Conservation (phyloP, 2,329 filamentous ascomycete species). For the Fusarium euwallaceae region DNA sequence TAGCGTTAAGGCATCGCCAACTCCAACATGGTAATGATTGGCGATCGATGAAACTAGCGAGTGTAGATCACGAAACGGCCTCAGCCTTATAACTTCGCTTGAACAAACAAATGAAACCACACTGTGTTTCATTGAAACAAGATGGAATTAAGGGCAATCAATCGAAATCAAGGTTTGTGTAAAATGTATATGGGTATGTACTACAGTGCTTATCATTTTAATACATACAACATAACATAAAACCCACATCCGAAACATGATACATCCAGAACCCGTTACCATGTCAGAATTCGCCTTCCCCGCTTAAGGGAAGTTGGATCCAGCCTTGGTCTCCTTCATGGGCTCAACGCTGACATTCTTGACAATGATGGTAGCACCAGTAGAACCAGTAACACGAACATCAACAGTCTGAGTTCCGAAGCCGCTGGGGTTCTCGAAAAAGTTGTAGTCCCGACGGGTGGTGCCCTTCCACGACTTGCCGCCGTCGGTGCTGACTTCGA, state of each 20-base stretch:
- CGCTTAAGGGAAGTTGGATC: constrained; percentile 48
- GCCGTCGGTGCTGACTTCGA: constrained; percentile 73
- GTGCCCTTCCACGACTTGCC: constrained; percentile 70
- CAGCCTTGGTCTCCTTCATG: constrained; percentile 45
- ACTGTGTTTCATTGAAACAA: not conserved
- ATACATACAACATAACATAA: not conserved
- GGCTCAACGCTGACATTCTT: constrained; percentile 61
- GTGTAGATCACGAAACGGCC: not conserved
- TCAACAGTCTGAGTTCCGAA: constrained; percentile 67
- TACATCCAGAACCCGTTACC: not conserved
- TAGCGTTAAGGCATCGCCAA: not conserved
- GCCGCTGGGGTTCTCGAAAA: constrained; percentile 70
- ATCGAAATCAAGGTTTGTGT: not conserved
- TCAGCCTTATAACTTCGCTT: not conserved
- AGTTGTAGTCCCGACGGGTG: constrained; percentile 68
- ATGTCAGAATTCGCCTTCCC: not conserved
- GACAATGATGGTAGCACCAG: constrained; percentile 65
- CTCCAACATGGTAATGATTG: not conserved
- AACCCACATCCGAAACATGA: not conserved
- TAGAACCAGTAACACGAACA: constrained; percentile 67
- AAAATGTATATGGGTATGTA: not conserved
- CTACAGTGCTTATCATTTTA: not conserved
- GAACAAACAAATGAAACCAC: not conserved
- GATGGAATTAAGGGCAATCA: not conserved
- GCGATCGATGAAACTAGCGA: not conserved